phyloP scores from a whole-genome alignment of 179 eudicot genomes.

The Sideroxylon spinosum region DNA sequence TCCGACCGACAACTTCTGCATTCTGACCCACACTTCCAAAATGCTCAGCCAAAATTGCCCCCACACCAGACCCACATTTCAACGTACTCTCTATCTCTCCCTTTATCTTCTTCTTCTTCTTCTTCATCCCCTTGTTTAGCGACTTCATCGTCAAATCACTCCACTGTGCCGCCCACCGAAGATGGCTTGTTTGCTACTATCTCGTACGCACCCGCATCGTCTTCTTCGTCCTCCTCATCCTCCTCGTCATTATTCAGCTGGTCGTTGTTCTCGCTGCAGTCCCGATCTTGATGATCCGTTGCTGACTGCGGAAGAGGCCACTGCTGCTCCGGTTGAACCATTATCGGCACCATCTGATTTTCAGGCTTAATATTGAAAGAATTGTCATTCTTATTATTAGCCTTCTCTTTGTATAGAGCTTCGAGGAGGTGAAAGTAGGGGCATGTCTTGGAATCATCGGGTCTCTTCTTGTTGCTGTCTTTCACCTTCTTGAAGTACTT shows the following conservation, averaged over 20 bases:
- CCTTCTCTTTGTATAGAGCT: conserved; percentile 40
- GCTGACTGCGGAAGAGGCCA: conserved; percentile 33
- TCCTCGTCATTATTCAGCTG: background rate
- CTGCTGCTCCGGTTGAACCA: conserved; percentile 57
- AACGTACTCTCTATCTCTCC: too few relatives aligned
- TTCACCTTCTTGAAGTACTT: conserved; percentile 77
- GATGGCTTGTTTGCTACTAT: conserved; percentile 38
- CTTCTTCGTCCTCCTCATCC: conserved; percentile 1
- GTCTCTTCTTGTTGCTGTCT: conserved; percentile 68
- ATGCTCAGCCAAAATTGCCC: background rate
- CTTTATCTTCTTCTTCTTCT: background rate
- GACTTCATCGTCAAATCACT: conserved; percentile 6
- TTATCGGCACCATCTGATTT: conserved; percentile 45
- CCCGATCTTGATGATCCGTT: conserved; percentile 18
- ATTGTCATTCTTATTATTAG: conserved; percentile 23
- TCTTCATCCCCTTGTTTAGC: background rate
- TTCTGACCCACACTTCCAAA: conserved; percentile 10
- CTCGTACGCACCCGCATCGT: conserved; percentile 36
- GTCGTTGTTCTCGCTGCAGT: background rate
- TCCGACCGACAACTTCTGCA: background rate
- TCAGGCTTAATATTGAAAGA: conserved; percentile 24
- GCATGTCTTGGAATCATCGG: conserved; percentile 73
- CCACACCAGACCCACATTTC: background rate
- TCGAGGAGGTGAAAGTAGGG: conserved; percentile 80
- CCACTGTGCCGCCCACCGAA: conserved; percentile 29